Conservation (phyloP, 2,329 filamentous ascomycete genomes). For the Myotisia sp. region DNA sequence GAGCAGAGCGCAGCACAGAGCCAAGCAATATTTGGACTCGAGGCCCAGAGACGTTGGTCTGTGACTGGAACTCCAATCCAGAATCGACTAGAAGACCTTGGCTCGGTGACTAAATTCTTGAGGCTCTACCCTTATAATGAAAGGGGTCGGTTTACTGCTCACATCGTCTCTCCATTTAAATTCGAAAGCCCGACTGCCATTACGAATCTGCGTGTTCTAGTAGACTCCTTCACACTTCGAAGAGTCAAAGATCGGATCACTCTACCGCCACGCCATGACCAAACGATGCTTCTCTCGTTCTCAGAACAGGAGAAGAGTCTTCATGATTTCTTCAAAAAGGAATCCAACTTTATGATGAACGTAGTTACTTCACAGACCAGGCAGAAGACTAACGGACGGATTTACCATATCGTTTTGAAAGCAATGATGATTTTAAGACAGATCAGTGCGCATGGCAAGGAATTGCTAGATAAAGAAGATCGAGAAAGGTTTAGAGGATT, state of each 20-base stretch:
- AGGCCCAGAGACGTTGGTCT: slow-evolving; percentile 77
- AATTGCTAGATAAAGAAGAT: slow-evolving; percentile 74
- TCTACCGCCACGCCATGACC: slow-evolving; percentile 59
- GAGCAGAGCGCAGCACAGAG: slow-evolving; percentile 70
- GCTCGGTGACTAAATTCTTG: slow-evolving; percentile 73
- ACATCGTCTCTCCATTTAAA: slow-evolving; percentile 78
- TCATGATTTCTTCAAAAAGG: slow-evolving; percentile 72
- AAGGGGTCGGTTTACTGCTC: slow-evolving; percentile 56
- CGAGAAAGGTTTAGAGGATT: slow-evolving; percentile 65
- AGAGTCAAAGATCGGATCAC: slow-evolving; percentile 85
- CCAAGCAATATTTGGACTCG: slow-evolving; percentile 66
- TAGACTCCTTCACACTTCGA: slow-evolving; percentile 86
- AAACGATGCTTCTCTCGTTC: slow-evolving; percentile 61
- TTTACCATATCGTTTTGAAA: slow-evolving; percentile 88
- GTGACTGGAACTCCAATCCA: slow-evolving; percentile 96
- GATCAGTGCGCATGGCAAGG: slow-evolving; percentile 86
- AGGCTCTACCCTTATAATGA: slow-evolving; percentile 76
- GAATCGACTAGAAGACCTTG: slow-evolving; percentile 81
- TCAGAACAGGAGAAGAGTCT: slow-evolving; percentile 57
- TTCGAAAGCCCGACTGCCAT: slow-evolving; percentile 55
- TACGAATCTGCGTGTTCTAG: slow-evolving; percentile 70
- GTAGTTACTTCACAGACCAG: slow-evolving; percentile 54
- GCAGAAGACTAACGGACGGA: slow-evolving; percentile 61
- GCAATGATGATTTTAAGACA: slow-evolving; percentile 79
- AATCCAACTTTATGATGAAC: slow-evolving; percentile 65